phyloP scores from a whole-genome alignment of 495 filamentous ascomycete species.

The Chlorociboria aeruginascens region DNA sequence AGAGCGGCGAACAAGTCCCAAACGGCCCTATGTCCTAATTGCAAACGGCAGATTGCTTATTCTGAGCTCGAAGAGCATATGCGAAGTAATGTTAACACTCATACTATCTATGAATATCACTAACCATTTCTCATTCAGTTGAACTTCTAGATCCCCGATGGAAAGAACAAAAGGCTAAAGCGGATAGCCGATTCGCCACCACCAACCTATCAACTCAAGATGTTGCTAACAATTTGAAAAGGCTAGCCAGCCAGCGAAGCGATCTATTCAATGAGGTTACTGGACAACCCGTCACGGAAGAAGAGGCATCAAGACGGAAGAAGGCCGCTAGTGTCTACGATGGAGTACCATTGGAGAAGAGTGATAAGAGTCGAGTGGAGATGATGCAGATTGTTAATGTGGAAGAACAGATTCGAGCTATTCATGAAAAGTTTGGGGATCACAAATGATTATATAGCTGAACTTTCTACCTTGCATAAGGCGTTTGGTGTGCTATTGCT shows the following conservation, averaged over 20 bases:
- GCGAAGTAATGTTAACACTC: conserved; percentile 44
- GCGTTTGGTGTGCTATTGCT: not conserved
- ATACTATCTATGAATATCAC: not conserved
- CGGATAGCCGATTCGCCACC: conserved; percentile 69
- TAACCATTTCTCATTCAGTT: conserved; percentile 30
- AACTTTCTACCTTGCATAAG: not conserved
- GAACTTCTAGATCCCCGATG: conserved; percentile 91
- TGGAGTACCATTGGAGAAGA: conserved; percentile 49
- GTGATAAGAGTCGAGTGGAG: conserved; percentile 33
- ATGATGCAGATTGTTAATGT: conserved; percentile 53
- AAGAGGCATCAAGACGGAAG: conserved; percentile 69
- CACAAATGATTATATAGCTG: conserved; percentile 4
- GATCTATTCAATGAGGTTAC: conserved; percentile 81
- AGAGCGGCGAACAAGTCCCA: conserved; percentile 50
- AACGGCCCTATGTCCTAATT: conserved; percentile 81
- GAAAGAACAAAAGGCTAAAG: conserved; percentile 89
- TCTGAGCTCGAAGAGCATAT: conserved; percentile 89
- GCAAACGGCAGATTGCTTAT: conserved; percentile 75
- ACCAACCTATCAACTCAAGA: conserved; percentile 81
- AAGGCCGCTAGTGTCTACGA: conserved; percentile 53
- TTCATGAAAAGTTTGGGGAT: conserved; percentile 49
- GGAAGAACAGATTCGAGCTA: conserved; percentile 58
- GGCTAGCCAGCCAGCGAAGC: conserved; percentile 81
- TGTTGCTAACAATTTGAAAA: conserved; percentile 89
- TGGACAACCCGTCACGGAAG: conserved; percentile 52